Percentiles rank a stretch among this genome's conserved stretches.
phyloP scores from a whole-genome alignment of 1,139 yeast genomes.

The Yamadazyma mexicana region DNA sequence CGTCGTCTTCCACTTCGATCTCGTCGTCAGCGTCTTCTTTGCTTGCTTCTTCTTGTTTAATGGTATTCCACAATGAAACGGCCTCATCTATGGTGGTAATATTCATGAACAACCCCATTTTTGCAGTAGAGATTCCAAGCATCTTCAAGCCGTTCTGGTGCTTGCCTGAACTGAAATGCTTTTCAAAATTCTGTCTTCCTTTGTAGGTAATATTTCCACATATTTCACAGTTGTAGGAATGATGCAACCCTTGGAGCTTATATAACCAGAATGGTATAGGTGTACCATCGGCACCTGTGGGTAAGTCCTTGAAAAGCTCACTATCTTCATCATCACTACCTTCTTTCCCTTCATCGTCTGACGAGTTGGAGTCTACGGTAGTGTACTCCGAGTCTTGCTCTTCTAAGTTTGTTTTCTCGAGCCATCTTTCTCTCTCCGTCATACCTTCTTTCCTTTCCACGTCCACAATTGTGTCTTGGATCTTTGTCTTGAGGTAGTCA shows the following conservation, averaged over 20 bases:
- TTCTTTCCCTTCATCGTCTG: constrained; percentile 21
- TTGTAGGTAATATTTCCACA: constrained; percentile 77
- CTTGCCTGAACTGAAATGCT: constrained; percentile 68
- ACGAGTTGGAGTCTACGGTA: constrained; percentile 33
- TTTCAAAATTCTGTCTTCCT: constrained; percentile 71
- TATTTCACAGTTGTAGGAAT: constrained; percentile 75
- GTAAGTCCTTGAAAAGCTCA: constrained; percentile 50
- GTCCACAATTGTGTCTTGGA: constrained; percentile 56
- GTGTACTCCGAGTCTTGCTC: constrained; percentile 41
- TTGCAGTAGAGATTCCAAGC: constrained; percentile 61
- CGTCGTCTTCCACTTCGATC: constrained; percentile 85
- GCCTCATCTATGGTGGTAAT: constrained; percentile 73
- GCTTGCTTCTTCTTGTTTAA: constrained; percentile 38
- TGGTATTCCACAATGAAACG: constrained; percentile 49
- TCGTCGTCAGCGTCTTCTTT: constrained; percentile 54
- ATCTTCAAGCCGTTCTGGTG: constrained; percentile 76
- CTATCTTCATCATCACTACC: constrained; percentile 20
- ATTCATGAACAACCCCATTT: constrained; percentile 54
- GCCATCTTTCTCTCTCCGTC: constrained; percentile 69
- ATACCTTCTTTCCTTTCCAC: constrained; percentile 67
- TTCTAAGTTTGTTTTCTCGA: constrained; percentile 36
- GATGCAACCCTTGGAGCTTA: constrained; percentile 83
- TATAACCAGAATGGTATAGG: constrained; percentile 95
- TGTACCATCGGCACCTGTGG: constrained; percentile 83
- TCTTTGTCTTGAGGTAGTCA: constrained; percentile 31